These are phyloP conservation scores for Corylus heterophylla DNA, from an alignment of 306 rosid species.

Conservation along the genomic window DNA sequence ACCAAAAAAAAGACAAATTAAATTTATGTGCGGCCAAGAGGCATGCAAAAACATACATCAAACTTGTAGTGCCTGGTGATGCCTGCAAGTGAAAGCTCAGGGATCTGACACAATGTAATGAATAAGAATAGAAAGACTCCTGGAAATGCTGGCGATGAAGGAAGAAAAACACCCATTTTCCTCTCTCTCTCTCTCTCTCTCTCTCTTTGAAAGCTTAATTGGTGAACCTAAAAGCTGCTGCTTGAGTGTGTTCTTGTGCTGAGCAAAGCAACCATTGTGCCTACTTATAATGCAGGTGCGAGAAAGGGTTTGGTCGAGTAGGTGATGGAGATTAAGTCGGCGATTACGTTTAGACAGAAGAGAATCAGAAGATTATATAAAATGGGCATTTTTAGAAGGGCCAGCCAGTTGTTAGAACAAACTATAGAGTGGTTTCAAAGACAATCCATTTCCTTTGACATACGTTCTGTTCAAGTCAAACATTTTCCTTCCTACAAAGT, in stretches of 20 bases:
- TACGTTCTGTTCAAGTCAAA: slow-evolving; percentile 53
- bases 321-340: slow-evolving; percentile 17
- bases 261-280: neutral
- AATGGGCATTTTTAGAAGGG: neutral
- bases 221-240: neutral
- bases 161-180: slow-evolving; percentile 39
- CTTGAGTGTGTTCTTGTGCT: neutral
- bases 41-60: slow-evolving; percentile 36
- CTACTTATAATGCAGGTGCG: slow-evolving; percentile 28
- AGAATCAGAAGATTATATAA: neutral
- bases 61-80: slow-evolving; percentile 63
- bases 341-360: slow-evolving; percentile 26
- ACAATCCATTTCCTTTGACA: slow-evolving; percentile 41
- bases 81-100: slow-evolving; percentile 49
- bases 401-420: slow-evolving; percentile 50
- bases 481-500: slow-evolving; percentile 5
- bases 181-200: neutral
- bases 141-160: slow-evolving; percentile 20
- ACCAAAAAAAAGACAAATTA: neutral
- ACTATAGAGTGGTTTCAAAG: slow-evolving; percentile 70
- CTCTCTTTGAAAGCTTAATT: too few relatives aligned
- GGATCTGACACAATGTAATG: slow-evolving; percentile 14
- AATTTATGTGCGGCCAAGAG: neutral
- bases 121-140: slow-evolving; percentile 26
- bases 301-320: slow-evolving; percentile 25